Conservation (phyloP, 495 filamentous ascomycete species). For the Halenospora varia region DNA sequence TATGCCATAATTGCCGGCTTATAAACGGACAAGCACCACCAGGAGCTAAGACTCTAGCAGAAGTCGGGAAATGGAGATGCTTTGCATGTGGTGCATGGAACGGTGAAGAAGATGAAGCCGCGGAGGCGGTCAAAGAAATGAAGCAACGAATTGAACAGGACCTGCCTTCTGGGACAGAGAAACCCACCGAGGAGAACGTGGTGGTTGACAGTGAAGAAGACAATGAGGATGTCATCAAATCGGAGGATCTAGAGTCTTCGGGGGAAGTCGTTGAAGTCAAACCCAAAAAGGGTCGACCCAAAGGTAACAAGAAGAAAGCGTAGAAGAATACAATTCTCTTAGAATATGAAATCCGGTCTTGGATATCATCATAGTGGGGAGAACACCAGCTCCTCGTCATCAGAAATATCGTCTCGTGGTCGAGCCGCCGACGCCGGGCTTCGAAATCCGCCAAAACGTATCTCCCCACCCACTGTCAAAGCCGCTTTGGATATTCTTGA, state of each 20-base stretch:
- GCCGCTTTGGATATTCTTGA: neutral
- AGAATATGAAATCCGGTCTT: neutral
- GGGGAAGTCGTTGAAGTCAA: constrained; percentile 19
- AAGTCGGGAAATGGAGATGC: constrained; percentile 88
- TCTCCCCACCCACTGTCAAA: neutral
- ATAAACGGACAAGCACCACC: constrained; percentile 97
- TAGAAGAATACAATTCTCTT: neutral
- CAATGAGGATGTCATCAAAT: constrained; percentile 4
- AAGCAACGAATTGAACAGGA: constrained; percentile 20
- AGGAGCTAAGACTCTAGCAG: constrained; percentile 69
- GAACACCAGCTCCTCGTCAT: neutral
- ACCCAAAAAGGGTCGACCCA: constrained; percentile 17
- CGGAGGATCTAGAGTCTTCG: constrained; percentile 6
- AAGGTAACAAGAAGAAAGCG: constrained; percentile 14
- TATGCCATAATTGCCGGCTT: constrained; percentile 76
- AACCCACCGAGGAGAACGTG: neutral
- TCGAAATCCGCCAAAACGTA: neutral
- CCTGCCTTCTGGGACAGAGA: neutral
- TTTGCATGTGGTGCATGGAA: constrained; percentile 81
- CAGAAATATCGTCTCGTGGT: too few relatives aligned
- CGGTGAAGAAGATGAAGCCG: constrained; percentile 70
- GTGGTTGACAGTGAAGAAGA: constrained; percentile 2
- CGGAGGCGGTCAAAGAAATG: constrained; percentile 51
- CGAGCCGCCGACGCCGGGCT: too few relatives aligned
- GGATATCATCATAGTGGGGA: neutral